Percentiles rank a stretch among this genome's conserved stretches.
Evolutionary conservation across 495 filamentous ascomycete species (phyloP).

Genomic region (Podospora didyma): DNA sequence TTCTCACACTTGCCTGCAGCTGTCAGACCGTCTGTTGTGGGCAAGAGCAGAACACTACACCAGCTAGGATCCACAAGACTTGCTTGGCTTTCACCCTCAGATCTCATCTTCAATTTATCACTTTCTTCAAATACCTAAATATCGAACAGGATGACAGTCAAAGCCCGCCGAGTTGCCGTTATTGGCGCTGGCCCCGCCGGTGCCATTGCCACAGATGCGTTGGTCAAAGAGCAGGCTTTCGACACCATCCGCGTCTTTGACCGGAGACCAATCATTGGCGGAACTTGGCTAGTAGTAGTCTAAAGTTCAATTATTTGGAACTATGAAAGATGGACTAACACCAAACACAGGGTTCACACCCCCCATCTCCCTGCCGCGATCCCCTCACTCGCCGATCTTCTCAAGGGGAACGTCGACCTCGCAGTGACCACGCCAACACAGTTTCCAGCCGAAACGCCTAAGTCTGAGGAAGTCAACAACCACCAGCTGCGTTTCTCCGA

Average conservation of each 20-base stretch:
- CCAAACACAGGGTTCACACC: conserved; percentile 25
- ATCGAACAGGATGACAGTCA: conserved; percentile 1
- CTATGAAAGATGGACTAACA: background rate
- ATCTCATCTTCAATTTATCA: no score
- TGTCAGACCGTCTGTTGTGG: no score
- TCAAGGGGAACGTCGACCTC: conserved; percentile 45
- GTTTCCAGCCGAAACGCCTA: conserved; percentile 43
- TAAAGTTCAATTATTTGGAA: background rate
- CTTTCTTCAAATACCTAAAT: background rate
- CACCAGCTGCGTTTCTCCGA: conserved; percentile 50
- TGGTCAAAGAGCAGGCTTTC: conserved; percentile 57
- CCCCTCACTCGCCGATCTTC: conserved; percentile 42
- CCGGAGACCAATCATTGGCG: conserved; percentile 26
- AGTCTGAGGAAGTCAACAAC: conserved; percentile 29
- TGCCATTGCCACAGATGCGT: conserved; percentile 55
- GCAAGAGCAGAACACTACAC: no score
- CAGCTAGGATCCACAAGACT: no score
- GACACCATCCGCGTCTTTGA: conserved; percentile 59
- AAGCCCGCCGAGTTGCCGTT: conserved; percentile 50
- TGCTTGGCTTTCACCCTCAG: no score
- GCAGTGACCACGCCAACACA: conserved; percentile 41
- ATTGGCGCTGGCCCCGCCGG: conserved; percentile 59
- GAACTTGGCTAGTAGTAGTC: conserved; percentile 26
- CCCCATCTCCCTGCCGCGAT: conserved; percentile 32
- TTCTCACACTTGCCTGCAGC: no score